These are phyloP conservation scores for Mortierella hygrophila DNA, from an alignment of 192 early-diverging fungal genomes.

Conservation along the genomic window DNA sequence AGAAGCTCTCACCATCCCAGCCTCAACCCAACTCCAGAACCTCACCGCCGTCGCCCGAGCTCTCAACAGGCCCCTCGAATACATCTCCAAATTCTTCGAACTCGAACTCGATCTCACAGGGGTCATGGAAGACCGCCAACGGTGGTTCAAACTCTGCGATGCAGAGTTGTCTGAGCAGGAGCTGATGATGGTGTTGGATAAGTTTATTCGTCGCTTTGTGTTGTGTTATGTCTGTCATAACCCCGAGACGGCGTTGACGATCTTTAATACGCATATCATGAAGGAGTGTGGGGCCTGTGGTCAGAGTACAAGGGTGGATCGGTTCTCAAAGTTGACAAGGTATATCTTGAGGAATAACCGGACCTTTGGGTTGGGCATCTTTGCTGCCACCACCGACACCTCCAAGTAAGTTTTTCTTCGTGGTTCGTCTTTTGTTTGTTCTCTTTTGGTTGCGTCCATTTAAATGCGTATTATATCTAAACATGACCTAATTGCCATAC, in stretches of 20 bases:
- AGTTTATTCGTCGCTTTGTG: slow-evolving; percentile 96
- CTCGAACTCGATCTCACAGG: slow-evolving; percentile 51
- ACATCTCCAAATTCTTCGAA: slow-evolving; percentile 47
- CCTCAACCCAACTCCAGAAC: slow-evolving; percentile 52
- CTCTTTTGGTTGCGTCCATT: neutral
- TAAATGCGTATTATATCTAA: neutral
- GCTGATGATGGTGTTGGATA: slow-evolving; percentile 72
- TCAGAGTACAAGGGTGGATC: slow-evolving; percentile 59
- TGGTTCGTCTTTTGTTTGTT: too few species aligned
- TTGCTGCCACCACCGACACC: slow-evolving; percentile 25
- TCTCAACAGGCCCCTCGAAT: slow-evolving; percentile 47
- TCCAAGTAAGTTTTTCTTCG: slow-evolving; percentile 25
- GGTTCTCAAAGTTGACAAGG: slow-evolving; percentile 61
- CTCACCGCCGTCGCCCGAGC: slow-evolving; percentile 30
- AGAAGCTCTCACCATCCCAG: slow-evolving; percentile 34
- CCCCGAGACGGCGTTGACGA: slow-evolving; percentile 92
- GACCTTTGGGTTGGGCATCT: slow-evolving; percentile 36
- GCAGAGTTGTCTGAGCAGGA: slow-evolving; percentile 26
- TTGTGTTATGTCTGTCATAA: slow-evolving; percentile 92
- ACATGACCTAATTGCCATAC: neutral
- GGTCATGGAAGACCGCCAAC: slow-evolving; percentile 36
- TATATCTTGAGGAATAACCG: slow-evolving; percentile 36
- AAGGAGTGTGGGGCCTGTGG: slow-evolving; percentile 56
- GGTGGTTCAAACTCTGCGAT: slow-evolving; percentile 41
- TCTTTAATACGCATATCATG: slow-evolving; percentile 43